Percentiles rank a stretch among this genome's conserved stretches.
Evolutionary conservation across 2,329 filamentous ascomycete genomes (phyloP).

Genomic region (Amesomyces nigricolor): DNA sequence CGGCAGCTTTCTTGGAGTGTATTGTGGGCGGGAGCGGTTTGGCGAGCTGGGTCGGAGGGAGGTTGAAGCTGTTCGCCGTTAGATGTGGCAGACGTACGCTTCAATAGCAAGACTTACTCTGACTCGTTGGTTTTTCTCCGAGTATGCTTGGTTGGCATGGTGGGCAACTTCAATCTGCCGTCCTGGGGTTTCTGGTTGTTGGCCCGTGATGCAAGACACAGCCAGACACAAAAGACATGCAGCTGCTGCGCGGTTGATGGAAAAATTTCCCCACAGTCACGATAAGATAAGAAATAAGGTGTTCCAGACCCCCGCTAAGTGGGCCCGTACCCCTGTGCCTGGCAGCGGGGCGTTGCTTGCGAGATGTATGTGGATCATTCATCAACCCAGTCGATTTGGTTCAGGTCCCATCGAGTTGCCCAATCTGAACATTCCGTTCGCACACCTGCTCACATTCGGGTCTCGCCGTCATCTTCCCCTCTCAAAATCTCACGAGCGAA

Average conservation of each 20-base stretch:
- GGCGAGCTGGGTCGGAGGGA: conserved; percentile 45
- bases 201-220: not conserved
- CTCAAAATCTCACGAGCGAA: too few species aligned
- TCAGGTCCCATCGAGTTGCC: too few species aligned
- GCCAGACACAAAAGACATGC: not conserved
- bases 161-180: conserved; percentile 15
- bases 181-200: not conserved
- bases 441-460: too few species aligned
- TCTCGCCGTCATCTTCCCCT: too few species aligned
- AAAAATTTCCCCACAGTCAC: conserved; percentile 20
- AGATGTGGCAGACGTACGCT: not conserved
- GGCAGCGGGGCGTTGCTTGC: too few species aligned
- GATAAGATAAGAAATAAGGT: conserved; percentile 15
- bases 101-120: conserved; percentile 36
- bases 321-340: too few species aligned
- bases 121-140: conserved; percentile 53
- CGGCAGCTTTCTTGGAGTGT: conserved; percentile 35
- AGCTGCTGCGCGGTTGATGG: too few species aligned
- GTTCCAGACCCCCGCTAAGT: not conserved
- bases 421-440: too few species aligned
- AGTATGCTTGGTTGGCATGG: conserved; percentile 86
- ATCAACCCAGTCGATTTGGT: too few species aligned
- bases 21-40: conserved; percentile 44
- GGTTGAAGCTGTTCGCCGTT: conserved; percentile 39
- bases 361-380: too few species aligned